A percentile compares a stretch with the other conserved stretches of the same genome.
Evolutionary conservation across 768 basidiomycete genomes (phyloP).

Genomic region (Leccinum pellstonianum): DNA sequence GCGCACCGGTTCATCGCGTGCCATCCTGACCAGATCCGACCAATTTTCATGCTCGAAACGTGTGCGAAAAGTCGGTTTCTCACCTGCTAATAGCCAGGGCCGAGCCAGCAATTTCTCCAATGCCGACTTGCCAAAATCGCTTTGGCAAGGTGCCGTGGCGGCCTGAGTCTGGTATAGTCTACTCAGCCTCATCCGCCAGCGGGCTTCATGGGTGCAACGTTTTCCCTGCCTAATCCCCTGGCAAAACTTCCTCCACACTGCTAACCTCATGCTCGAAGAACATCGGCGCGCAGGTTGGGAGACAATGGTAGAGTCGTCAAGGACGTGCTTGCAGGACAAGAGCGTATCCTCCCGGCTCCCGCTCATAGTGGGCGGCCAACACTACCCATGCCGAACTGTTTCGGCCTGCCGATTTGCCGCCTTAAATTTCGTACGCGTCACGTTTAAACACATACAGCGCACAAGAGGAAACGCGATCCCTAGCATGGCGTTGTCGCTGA

Average conservation of each 20-base stretch:
- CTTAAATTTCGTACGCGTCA: slow-evolving; percentile 56
- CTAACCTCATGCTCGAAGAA: slow-evolving; percentile 13
- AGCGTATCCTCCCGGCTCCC: slow-evolving; percentile 39
- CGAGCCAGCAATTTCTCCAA: too few species aligned
- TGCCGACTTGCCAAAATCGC: too few species aligned
- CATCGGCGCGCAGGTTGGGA: slow-evolving; percentile 12
- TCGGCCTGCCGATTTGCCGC: slow-evolving; percentile 63
- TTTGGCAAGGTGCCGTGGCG: too few species aligned
- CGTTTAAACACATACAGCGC: slow-evolving; percentile 33
- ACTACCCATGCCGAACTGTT: slow-evolving; percentile 38
- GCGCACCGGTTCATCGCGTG: too few species aligned
- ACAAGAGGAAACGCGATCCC: not conserved
- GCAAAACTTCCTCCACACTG: too few species aligned
- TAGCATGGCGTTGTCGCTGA: slow-evolving; percentile 13
- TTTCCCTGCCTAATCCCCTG: slow-evolving; percentile 1
- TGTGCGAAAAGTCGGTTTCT: too few species aligned
- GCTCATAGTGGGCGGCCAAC: slow-evolving; percentile 41
- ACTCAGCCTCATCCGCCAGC: too few species aligned
- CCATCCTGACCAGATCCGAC: too few species aligned
- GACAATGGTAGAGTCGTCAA: slow-evolving; percentile 10
- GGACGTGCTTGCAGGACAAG: slow-evolving; percentile 35
- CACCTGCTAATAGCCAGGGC: too few species aligned
- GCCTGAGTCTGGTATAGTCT: too few species aligned
- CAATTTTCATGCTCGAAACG: too few species aligned
- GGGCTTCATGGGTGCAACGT: slow-evolving; percentile 19